Conservation (phyloP, 1,284 basidiomycete genomes). For the Chiua sp. region DNA sequence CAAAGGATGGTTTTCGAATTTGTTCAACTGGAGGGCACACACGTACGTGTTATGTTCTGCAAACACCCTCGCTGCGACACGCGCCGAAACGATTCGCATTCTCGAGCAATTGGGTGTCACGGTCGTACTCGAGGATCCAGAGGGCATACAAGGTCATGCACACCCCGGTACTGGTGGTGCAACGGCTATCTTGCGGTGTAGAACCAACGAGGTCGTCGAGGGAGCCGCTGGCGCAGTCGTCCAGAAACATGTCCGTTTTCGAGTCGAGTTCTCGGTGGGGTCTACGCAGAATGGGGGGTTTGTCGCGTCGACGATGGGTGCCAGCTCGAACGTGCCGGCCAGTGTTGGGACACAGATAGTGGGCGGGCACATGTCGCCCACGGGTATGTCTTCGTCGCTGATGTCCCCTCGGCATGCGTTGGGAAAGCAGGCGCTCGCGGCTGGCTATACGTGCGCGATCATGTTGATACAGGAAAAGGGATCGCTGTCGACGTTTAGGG, state of each 20-base stretch:
- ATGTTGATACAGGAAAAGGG: conserved; percentile 90
- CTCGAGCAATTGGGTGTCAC: conserved; percentile 71
- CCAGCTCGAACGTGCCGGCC: background rate
- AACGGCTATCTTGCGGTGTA: conserved; percentile 61
- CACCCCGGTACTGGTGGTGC: background rate
- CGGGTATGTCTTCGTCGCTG: conserved; percentile 18
- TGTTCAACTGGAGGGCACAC: conserved; percentile 77
- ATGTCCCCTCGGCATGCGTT: conserved; percentile 37
- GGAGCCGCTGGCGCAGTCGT: conserved; percentile 46
- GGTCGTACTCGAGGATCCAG: conserved; percentile 56
- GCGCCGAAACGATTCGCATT: conserved; percentile 66
- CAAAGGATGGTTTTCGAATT: conserved; percentile 82
- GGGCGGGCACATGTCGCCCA: conserved; percentile 13
- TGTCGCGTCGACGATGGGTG: conserved; percentile 7
- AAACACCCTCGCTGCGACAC: conserved; percentile 65
- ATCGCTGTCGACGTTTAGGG: conserved; percentile 80
- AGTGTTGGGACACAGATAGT: background rate
- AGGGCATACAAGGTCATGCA: conserved; percentile 33
- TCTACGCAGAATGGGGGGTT: conserved; percentile 34
- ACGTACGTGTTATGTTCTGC: conserved; percentile 73
- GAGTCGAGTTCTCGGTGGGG: conserved; percentile 66
- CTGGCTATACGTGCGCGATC: conserved; percentile 48
- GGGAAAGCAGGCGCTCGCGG: conserved; percentile 19
- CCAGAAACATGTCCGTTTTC: conserved; percentile 64
- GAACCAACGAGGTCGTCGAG: conserved; percentile 61